Evolutionary conservation across 1,284 basidiomycete genomes (phyloP), one percentile per base, ranked within the genome.

Genomic region (Irpex rosettiformis): DNA sequence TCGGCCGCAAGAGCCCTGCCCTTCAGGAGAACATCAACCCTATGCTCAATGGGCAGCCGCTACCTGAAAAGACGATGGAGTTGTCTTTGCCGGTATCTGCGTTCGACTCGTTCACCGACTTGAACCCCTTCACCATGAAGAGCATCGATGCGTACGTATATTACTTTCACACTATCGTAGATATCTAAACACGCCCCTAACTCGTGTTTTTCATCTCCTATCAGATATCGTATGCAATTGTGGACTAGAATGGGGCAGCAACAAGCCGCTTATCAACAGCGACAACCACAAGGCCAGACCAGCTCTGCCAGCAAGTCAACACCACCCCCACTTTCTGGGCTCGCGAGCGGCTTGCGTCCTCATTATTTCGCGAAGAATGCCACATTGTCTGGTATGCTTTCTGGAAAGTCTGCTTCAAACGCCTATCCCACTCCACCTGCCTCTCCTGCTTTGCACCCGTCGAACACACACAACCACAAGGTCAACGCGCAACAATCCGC

Each of bases 11-110:
- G 51, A 68, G 65, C 57, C 64, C 67, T 11, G 62, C 72, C n/a
- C 72, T 84, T 61, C 83, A 88, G 69, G 89, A 90, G 75, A 94
- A 94, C 70, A 82, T 94, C 72, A 94, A 94, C 70, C 93, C 93
- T 0, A 74, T 80, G 21, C 73, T 91, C 67, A 89, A 91, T 69
- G 71, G 70, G 1, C 62, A 62, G 51, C 57, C 56, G 33, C 22
- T 57, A 30, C 61, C 66, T 24, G 66, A 66, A 54, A 62, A 68
- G 62, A 45, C 61, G 16, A 66, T 67, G 62, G 64, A 68, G 49
- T 66, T 56, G 37, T 67, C 65, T 48, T 55, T 63, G 25, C 62
- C 66, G 11, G 59, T 66, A 52, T 64, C 62, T 29, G 64, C 55
- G 18, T 88, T 89, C 67, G 85, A 89, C 56, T 76, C 83, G 3